Conservation (phyloP, 345 rosid species). For the Brassica incana region DNA sequence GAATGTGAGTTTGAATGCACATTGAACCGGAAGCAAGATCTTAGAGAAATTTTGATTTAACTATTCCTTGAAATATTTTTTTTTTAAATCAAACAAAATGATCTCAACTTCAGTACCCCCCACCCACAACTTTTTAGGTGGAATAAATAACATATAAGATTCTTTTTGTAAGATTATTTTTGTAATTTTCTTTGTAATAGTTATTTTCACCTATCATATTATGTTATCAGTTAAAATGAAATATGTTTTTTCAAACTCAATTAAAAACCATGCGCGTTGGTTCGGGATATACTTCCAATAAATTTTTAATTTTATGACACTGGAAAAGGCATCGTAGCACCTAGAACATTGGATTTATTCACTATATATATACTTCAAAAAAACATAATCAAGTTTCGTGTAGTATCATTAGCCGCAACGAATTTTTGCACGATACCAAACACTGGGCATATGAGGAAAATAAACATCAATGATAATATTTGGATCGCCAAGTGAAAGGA, state of each 20-base stretch:
- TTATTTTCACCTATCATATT: neutral
- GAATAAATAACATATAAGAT: neutral
- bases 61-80: neutral
- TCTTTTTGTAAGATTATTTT: no score
- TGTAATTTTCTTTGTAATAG: neutral
- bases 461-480: neutral
- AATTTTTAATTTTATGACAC: neutral
- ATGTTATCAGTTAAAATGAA: neutral
- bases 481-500: conserved; percentile 8
- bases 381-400: neutral
- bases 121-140: neutral
- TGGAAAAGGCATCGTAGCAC: neutral
- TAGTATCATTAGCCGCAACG: neutral
- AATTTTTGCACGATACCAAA: neutral
- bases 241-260: neutral
- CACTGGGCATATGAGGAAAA: neutral
- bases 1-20: neutral
- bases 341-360: neutral
- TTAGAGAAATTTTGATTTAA: neutral
- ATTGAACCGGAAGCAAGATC: neutral
- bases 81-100: neutral
- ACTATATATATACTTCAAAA: neutral
- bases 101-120: neutral
- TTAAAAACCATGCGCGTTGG: neutral
- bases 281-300: neutral